Evolutionary conservation across 2,329 filamentous ascomycete genomes (phyloP), one percentile per base, ranked within the genome.

Genomic region (Ascochyta viciae-villosae): DNA sequence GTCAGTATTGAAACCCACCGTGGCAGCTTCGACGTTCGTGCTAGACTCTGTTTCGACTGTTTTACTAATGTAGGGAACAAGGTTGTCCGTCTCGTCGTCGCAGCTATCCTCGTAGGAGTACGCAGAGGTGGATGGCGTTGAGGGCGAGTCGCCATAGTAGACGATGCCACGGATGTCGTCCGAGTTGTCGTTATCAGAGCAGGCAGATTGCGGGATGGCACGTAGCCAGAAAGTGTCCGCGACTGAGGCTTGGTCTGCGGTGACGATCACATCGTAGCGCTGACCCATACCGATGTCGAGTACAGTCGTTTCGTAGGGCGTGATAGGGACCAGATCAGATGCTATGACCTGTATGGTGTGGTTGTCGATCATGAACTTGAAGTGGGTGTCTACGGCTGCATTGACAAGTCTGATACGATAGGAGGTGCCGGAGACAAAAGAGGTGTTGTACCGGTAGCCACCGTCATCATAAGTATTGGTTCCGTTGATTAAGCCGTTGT

Each of bases 401-500:
- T 81, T 81, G 47, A 80, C 75, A 7, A 81, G 58, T 5, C 79
- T 71, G 6, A 81, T 65, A 3, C 74, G 73, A 48, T 81, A 77
- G 1, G 71, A 76, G 38, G 75, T 79, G 19, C 75, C 77, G 4
- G 69, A 65, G 3, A 67, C 61, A 58, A 81, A 80, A 3, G 62
- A 57, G 0, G 54, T 56, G 37, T 75, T 73, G 65, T 75, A 80
- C 33, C 74, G 72, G 22, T 56, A 63, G 4, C 70, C 66, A 12
- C 63, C 67, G 39, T 69, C 64, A 4, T 66, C 64, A 60, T 70
- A 78, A 0, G 73, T 71, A 58, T 80, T 80, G 56, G 72, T 76
- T 22, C 78, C 78, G 60, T 80, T 80, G 67, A 80, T 79, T 5
- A 80, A 64, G 48, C 74, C 76, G 44, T 74, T 80, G 61, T 78